A percentile compares a stretch with the other conserved stretches of the same genome.
Evolutionary conservation across 495 filamentous ascomycete genomes (phyloP).

Genomic region (Pyrenula massariospora): DNA sequence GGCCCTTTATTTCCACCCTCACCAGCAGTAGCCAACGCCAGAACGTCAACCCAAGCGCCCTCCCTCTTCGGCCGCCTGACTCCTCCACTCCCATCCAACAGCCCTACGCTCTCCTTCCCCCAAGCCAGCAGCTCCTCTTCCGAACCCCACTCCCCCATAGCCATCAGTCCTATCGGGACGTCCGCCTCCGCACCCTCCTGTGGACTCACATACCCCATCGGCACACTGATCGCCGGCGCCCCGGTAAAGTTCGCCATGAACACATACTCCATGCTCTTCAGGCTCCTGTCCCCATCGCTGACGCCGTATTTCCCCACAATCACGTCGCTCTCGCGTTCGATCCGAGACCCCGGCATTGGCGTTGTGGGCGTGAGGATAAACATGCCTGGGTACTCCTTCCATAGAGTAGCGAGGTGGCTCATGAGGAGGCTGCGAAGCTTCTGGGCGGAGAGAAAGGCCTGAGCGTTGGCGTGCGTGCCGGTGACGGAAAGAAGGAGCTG

Average conservation of each 20-base stretch:
- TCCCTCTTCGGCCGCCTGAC: slow-evolving; percentile 1
- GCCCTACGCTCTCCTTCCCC: slow-evolving; percentile 56
- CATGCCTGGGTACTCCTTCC: slow-evolving; percentile 57
- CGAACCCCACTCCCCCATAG: slow-evolving; percentile 75
- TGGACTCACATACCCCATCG: slow-evolving; percentile 55
- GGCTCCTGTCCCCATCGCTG: slow-evolving; percentile 56
- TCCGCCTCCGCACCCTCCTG: slow-evolving; percentile 17
- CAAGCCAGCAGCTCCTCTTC: slow-evolving; percentile 71
- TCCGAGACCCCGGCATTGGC: slow-evolving; percentile 66
- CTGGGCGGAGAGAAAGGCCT: slow-evolving; percentile 64
- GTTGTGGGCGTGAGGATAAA: slow-evolving; percentile 71
- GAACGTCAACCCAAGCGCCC: slow-evolving; percentile 1
- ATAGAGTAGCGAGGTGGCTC: slow-evolving; percentile 69
- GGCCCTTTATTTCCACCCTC: background rate
- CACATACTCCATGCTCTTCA: slow-evolving; percentile 78
- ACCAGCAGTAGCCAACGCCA: background rate
- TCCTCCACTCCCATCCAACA: slow-evolving; percentile 19
- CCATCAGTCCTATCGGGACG: slow-evolving; percentile 79
- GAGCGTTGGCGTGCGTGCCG: slow-evolving; percentile 45
- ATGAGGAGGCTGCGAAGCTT: slow-evolving; percentile 68
- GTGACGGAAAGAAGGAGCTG: slow-evolving; percentile 58
- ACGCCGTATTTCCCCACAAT: slow-evolving; percentile 41
- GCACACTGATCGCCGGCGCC: slow-evolving; percentile 65
- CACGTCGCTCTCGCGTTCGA: slow-evolving; percentile 11
- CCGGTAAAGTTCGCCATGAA: slow-evolving; percentile 81